Evolutionary conservation across 495 filamentous ascomycete species (phyloP).

Genomic region (Aspergillus nanangensis): DNA sequence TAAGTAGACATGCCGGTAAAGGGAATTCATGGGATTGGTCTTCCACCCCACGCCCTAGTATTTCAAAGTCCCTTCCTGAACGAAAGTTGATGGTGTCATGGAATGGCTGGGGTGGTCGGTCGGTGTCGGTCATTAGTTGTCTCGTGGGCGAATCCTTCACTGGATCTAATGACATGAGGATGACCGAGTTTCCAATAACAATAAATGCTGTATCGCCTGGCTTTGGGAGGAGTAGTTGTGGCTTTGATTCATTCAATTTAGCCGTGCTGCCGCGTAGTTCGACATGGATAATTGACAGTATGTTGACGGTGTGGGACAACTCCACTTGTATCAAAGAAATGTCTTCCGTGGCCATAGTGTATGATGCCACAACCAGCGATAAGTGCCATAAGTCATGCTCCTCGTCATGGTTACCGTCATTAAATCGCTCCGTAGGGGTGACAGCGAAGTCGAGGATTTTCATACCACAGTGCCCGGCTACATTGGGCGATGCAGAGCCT

Average conservation of each 20-base stretch:
- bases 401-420: slow-evolving; percentile 8
- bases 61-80: slow-evolving; percentile 50
- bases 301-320: slow-evolving; percentile 19
- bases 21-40: slow-evolving; percentile 27
- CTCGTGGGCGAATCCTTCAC: slow-evolving; percentile 59
- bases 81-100: slow-evolving; percentile 83
- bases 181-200: slow-evolving; percentile 69
- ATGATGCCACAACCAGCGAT: slow-evolving; percentile 24
- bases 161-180: slow-evolving; percentile 64
- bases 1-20: slow-evolving; percentile 62
- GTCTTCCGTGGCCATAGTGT: slow-evolving; percentile 15
- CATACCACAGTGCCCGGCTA: slow-evolving; percentile 28
- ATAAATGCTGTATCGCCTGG: slow-evolving; percentile 79
- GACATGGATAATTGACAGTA: slow-evolving; percentile 27
- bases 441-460: slow-evolving; percentile 36
- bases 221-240: slow-evolving; percentile 71
- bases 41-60: slow-evolving; percentile 45
- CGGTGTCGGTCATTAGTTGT: slow-evolving; percentile 63
- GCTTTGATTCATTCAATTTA: slow-evolving; percentile 41
- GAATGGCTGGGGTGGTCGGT: slow-evolving; percentile 53
- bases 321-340: slow-evolving; percentile 27
- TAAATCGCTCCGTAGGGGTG: slow-evolving; percentile 14
- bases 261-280: slow-evolving; percentile 18
- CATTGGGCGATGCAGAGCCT: slow-evolving; percentile 11
- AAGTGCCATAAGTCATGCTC: slow-evolving; percentile 28